phyloP scores from a whole-genome alignment of 805 yeast genomes.

The Wickerhamomyces bovis region DNA sequence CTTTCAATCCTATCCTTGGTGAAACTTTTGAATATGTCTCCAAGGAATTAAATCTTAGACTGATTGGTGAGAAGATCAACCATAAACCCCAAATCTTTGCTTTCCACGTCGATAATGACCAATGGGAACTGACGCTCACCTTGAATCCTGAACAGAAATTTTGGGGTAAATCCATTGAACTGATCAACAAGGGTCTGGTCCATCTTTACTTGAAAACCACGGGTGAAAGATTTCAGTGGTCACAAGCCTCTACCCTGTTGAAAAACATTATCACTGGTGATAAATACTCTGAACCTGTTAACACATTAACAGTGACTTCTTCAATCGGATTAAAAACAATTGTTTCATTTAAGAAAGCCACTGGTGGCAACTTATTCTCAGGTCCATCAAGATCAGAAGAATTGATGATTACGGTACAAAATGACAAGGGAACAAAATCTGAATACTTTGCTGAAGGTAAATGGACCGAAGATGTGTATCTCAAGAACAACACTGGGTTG shows the following conservation, averaged over 20 bases:
- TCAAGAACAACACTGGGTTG: conserved; percentile 25
- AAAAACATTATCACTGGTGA: conserved; percentile 93
- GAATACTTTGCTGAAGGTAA: conserved; percentile 45
- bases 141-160: conserved; percentile 78
- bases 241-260: conserved; percentile 74
- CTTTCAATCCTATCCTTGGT: conserved; percentile 91
- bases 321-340: conserved; percentile 65
- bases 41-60: conserved; percentile 71
- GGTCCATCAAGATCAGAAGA: conserved; percentile 71
- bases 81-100: conserved; percentile 90
- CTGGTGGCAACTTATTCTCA: conserved; percentile 75
- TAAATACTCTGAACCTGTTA: conserved; percentile 82
- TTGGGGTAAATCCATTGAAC: conserved; percentile 92
- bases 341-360: conserved; percentile 54
- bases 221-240: conserved; percentile 72
- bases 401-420: conserved; percentile 32
- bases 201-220: conserved; percentile 49
- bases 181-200: conserved; percentile 67
- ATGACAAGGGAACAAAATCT: conserved; percentile 14
- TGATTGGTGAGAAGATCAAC: conserved; percentile 77
- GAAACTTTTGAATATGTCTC: conserved; percentile 89
- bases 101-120: conserved; percentile 59
- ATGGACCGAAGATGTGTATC: conserved; percentile 70
- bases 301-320: conserved; percentile 58
- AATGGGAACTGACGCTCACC: conserved; percentile 66